phyloP scores from a whole-genome alignment of 129 eudicot species.

The Glebionis coronaria region DNA sequence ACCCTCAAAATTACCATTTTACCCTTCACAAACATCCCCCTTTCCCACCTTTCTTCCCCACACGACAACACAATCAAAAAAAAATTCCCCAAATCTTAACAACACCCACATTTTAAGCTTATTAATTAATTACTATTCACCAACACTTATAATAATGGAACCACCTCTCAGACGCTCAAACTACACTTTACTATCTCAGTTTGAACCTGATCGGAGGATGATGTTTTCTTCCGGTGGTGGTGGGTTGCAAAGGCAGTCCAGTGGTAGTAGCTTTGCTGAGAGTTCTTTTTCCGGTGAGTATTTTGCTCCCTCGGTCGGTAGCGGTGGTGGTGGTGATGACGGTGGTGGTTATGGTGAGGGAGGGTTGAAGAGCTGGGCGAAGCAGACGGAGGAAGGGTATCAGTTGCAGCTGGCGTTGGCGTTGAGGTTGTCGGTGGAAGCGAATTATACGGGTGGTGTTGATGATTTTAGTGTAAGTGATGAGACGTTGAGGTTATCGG shows the following conservation, averaged over 20 bases:
- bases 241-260: conserved; percentile 75
- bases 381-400: conserved; percentile 93
- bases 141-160: conserved; percentile 40
- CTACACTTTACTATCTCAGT: conserved; percentile 50
- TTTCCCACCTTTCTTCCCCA: conserved; percentile 19
- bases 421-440: conserved; percentile 74
- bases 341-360: conserved; percentile 41
- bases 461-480: conserved; percentile 74
- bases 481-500: conserved; percentile 34
- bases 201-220: conserved; percentile 27
- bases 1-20: neutral
- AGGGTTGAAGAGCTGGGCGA: conserved; percentile 83
- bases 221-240: conserved; percentile 25
- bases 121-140: neutral
- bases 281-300: conserved; percentile 80
- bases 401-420: conserved; percentile 91
- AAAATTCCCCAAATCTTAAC: neutral
- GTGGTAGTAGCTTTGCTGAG: conserved; percentile 83
- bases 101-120: conserved; percentile 16
- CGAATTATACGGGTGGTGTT: conserved; percentile 56
- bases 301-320: conserved; percentile 24
- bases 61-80: neutral
- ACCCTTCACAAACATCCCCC: conserved; percentile 30
- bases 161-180: conserved; percentile 55
- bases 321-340: conserved; percentile 24